Evolutionary conservation across 768 basidiomycete species (phyloP).

Genomic region (Trametes maxima): DNA sequence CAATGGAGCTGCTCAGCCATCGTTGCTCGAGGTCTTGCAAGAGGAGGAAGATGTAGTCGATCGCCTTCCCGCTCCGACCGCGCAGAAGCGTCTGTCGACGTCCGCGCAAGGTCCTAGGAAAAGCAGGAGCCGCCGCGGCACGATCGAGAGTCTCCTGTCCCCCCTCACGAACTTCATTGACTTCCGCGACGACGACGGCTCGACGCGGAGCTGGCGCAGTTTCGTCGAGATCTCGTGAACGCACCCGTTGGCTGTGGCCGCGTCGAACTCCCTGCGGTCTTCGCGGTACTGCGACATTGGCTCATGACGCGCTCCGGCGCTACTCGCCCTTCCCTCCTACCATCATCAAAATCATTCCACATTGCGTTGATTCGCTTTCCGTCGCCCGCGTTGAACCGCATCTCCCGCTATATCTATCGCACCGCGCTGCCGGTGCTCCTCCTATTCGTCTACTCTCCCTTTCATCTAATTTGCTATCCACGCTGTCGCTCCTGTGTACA

Average conservation of each 20-base stretch:
- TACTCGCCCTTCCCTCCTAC: neutral
- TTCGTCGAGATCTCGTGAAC: slow-evolving; percentile 55
- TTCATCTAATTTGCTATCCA: slow-evolving; percentile 4
- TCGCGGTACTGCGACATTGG: neutral
- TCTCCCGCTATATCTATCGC: slow-evolving; percentile 1
- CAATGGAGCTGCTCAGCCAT: neutral
- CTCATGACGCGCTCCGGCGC: neutral
- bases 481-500: slow-evolving; percentile 2
- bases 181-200: slow-evolving; percentile 48
- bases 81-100: slow-evolving; percentile 2
- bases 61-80: neutral
- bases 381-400: neutral
- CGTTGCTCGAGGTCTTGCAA: slow-evolving; percentile 29
- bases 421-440: slow-evolving; percentile 1
- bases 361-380: neutral
- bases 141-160: slow-evolving; percentile 55
- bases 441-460: neutral
- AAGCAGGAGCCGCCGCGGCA: slow-evolving; percentile 41
- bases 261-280: neutral
- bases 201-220: slow-evolving; percentile 60
- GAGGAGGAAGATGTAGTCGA: slow-evolving; percentile 35
- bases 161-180: slow-evolving; percentile 65
- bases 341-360: neutral
- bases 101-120: slow-evolving; percentile 22
- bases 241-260: neutral